Conservation (phyloP, 2,329 filamentous ascomycete species). For the Colletotrichum sp. region DNA sequence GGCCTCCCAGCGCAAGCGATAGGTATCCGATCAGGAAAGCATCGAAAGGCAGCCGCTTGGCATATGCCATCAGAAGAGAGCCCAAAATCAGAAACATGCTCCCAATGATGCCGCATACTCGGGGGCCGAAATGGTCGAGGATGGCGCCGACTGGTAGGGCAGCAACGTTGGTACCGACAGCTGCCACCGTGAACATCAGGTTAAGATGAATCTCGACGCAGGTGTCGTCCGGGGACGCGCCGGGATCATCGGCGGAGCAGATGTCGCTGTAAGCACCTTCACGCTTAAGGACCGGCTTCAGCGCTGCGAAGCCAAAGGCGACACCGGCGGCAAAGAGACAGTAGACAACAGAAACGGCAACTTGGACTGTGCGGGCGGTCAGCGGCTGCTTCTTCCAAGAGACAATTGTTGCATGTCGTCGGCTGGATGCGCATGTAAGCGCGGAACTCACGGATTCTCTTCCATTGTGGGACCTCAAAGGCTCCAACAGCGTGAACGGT, state of each 20-base stretch:
- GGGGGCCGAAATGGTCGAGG: constrained; percentile 82
- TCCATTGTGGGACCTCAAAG: constrained; percentile 61
- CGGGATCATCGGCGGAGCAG: constrained; percentile 48
- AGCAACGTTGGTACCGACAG: constrained; percentile 85
- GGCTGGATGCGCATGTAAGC: background rate
- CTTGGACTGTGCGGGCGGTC: constrained; percentile 35
- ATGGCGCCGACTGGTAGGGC: constrained; percentile 86
- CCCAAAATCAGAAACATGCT: constrained; percentile 72
- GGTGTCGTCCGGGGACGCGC: constrained; percentile 35
- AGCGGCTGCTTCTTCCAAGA: background rate
- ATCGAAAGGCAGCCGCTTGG: constrained; percentile 70
- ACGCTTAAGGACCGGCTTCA: constrained; percentile 79
- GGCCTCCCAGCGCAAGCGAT: constrained; percentile 78
- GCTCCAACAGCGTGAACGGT: constrained; percentile 54
- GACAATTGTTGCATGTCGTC: background rate
- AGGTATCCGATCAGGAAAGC: constrained; percentile 77
- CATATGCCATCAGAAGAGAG: constrained; percentile 75
- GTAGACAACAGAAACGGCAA: constrained; percentile 41
- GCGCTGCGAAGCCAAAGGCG: constrained; percentile 83
- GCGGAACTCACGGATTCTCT: constrained; percentile 51
- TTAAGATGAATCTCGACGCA: constrained; percentile 72
- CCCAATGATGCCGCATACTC: constrained; percentile 75
- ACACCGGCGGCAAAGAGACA: constrained; percentile 62
- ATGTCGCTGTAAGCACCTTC: constrained; percentile 74
- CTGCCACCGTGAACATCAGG: constrained; percentile 91